Evolutionary conservation across 1,284 basidiomycete genomes (phyloP).

Genomic region (Puccinia novopanici): DNA sequence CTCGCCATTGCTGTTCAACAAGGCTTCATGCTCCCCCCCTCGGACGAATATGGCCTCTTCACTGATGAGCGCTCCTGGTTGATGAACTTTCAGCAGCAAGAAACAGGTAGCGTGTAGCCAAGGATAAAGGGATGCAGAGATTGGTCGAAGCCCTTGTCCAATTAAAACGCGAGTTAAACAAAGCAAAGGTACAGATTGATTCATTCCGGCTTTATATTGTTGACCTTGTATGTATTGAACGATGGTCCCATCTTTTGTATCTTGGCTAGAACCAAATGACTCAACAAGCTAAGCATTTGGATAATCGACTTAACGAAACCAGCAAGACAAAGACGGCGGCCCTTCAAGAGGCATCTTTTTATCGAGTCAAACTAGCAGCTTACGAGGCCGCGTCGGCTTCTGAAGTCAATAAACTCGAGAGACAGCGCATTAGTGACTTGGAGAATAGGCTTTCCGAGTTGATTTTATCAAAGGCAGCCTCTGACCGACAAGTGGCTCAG

Average conservation of each 20-base stretch:
- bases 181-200: constrained; percentile 61
- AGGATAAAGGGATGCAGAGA: constrained; percentile 59
- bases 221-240: neutral
- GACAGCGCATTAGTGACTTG: constrained; percentile 75
- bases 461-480: constrained; percentile 70
- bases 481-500: constrained; percentile 75
- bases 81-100: constrained; percentile 39
- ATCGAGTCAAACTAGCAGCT: constrained; percentile 87
- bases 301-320: constrained; percentile 76
- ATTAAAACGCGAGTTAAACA: constrained; percentile 54
- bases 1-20: constrained; percentile 74
- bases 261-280: constrained; percentile 67
- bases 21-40: constrained; percentile 74
- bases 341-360: constrained; percentile 91
- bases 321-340: constrained; percentile 78
- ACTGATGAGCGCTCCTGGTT: constrained; percentile 53
- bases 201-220: constrained; percentile 26
- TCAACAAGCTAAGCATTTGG: constrained; percentile 74
- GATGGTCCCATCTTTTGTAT: constrained; percentile 7
- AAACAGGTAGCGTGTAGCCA: neutral
- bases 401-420: constrained; percentile 69
- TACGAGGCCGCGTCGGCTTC: constrained; percentile 71
- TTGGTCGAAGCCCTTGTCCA: constrained; percentile 57
- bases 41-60: constrained; percentile 52
- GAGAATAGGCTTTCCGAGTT: constrained; percentile 77